Conservation (phyloP, 805 yeast genomes). For the Nakazawaea ishiwadae region DNA sequence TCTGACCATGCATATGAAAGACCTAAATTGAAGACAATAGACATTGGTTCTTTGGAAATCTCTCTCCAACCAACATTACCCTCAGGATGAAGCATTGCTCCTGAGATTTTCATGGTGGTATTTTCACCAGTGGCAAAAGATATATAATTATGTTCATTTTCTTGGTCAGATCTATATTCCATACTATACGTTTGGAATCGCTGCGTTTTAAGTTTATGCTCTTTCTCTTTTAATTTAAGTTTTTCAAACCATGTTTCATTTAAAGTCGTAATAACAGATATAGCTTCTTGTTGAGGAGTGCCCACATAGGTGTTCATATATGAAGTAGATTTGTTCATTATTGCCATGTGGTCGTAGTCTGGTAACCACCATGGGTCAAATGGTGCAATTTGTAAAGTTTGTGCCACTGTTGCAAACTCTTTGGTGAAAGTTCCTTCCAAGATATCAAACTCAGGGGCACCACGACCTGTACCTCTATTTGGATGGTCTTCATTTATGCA, state of each 20-base stretch:
- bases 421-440: conserved; percentile 50
- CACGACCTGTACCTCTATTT: conserved; percentile 73
- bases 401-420: conserved; percentile 22
- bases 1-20: conserved; percentile 51
- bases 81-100: conserved; percentile 33
- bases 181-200: conserved; percentile 29
- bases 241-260: conserved; percentile 32
- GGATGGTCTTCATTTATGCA: conserved; percentile 79
- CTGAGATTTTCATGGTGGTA: conserved; percentile 25
- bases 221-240: not conserved
- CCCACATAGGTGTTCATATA: conserved; percentile 34
- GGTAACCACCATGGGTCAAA: conserved; percentile 40
- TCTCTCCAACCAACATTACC: conserved; percentile 64
- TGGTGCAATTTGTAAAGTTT: conserved; percentile 39
- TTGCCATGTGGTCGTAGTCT: conserved; percentile 30
- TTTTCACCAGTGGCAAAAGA: conserved; percentile 29
- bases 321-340: conserved; percentile 25
- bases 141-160: conserved; percentile 25
- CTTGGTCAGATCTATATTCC: conserved; percentile 28
- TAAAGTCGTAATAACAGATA: conserved; percentile 31
- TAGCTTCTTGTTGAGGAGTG: conserved; percentile 34
- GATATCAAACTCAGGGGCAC: conserved; percentile 87
- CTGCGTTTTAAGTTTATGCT: conserved; percentile 5
- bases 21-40: conserved; percentile 75
- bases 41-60: conserved; percentile 83